Percentiles rank a stretch among this genome's conserved stretches.
Conservation (phyloP, 2,329 filamentous ascomycete species). For the Epichloe sibirici region DNA sequence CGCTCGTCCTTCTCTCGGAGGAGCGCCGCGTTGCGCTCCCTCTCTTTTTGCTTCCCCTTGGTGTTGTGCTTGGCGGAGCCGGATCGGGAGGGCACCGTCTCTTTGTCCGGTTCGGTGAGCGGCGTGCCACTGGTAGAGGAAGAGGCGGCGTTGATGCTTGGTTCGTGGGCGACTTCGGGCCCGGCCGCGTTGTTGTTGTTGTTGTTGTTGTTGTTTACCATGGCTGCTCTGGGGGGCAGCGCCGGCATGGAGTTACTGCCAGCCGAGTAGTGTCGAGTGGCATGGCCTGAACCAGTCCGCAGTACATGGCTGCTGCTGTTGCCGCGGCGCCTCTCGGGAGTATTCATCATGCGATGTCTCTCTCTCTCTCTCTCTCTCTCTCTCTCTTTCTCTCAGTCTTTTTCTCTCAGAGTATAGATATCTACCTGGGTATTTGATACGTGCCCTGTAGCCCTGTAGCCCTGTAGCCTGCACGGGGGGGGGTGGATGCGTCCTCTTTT, state of each 20-base stretch:
- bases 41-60: slow-evolving; percentile 12
- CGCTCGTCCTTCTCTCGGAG: slow-evolving; percentile 36
- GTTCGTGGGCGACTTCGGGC: slow-evolving; percentile 15
- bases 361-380: neutral
- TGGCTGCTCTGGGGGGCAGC: slow-evolving; percentile 19
- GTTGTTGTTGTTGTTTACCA: slow-evolving; percentile 12
- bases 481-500: no score
- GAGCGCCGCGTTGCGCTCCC: slow-evolving; percentile 9
- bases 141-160: slow-evolving; percentile 8
- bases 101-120: slow-evolving; percentile 20
- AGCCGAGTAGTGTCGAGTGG: slow-evolving; percentile 10
- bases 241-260: slow-evolving; percentile 18
- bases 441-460: no score
- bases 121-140: slow-evolving; percentile 14
- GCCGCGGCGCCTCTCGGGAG: slow-evolving; percentile 33
- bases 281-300: slow-evolving; percentile 10
- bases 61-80: slow-evolving; percentile 4
- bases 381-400: no score
- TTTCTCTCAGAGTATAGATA: no score
- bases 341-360: slow-evolving; percentile 8
- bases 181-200: slow-evolving; percentile 11
- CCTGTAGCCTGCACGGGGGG: no score
- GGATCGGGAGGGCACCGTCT: slow-evolving; percentile 8
- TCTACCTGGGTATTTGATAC: no score
- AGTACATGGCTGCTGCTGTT: slow-evolving; percentile 15